phyloP scores from a whole-genome alignment of 495 filamentous ascomycete genomes.

The Immersiella caudata region DNA sequence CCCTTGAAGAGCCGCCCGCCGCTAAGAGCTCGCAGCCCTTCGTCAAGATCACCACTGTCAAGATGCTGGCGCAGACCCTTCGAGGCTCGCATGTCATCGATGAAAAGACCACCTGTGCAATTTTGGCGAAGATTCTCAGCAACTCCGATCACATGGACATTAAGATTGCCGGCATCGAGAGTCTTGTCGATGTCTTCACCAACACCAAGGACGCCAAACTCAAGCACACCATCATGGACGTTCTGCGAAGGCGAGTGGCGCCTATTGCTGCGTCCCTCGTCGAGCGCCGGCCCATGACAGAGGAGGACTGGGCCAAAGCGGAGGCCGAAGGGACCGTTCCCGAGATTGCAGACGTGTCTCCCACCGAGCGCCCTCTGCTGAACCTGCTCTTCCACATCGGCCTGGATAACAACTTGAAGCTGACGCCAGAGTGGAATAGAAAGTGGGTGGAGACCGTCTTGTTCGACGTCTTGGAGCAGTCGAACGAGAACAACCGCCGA shows the following conservation, averaged over 20 bases:
- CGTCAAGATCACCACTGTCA: conserved; percentile 46
- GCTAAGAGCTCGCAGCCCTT: conserved; percentile 11
- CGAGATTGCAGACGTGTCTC: conserved; percentile 4
- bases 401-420: background rate
- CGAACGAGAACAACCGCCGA: conserved; percentile 26
- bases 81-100: conserved; percentile 38
- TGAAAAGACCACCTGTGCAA: conserved; percentile 27
- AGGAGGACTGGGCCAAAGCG: conserved; percentile 35
- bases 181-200: conserved; percentile 35
- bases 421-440: conserved; percentile 4
- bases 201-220: conserved; percentile 16
- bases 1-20: background rate
- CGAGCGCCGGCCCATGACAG: conserved; percentile 30
- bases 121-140: conserved; percentile 35
- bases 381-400: background rate
- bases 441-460: conserved; percentile 25
- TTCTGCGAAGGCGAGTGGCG: conserved; percentile 33
- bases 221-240: conserved; percentile 24
- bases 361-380: background rate
- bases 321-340: conserved; percentile 25
- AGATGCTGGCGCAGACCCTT: conserved; percentile 44
- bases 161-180: conserved; percentile 35
- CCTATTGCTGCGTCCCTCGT: conserved; percentile 40
- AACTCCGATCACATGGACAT: conserved; percentile 41
- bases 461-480: conserved; percentile 25